Base-by-base conservation (phyloP, 148 eudicot species). In the Nepenthes gracilis region DNA sequence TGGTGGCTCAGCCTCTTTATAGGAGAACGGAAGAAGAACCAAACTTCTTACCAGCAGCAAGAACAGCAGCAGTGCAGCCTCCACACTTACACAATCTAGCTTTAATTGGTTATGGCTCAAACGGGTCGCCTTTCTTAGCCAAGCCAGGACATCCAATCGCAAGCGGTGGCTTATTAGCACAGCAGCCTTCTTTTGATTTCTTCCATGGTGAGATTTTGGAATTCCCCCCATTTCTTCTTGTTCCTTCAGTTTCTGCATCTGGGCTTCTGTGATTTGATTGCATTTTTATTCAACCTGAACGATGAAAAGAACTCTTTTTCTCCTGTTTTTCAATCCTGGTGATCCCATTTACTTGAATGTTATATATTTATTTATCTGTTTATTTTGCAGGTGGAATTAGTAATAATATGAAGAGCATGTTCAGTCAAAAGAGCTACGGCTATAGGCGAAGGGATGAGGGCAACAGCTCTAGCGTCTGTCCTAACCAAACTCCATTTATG, bases 121-220 rank as follows among this genome's bases (percentile, higher is more conserved):
- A 4, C 8, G 45, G 45, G 45, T 40, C 45, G 8, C 4, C 45
- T 8, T 49, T 49, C 15, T 5, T 49, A 10, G 53, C 53, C 15
- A 11, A 49, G 11, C 10, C 10, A 5, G 53, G 6, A 11, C 15
- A 2, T 0, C 53, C 53, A 11, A 49, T 49, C 12, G 6, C 53
- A 49, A 49, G 38, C 34, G 61, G 65, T 53, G 58, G 48, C 8
- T 63, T 66, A 59, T 55, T 36, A 61, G 58, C 57, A 36, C 63
- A 67, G 13, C 72, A 43, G 15, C 14, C 70, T 55, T 62, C 73
- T 51, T 62, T 74, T 53, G 71, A 68, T 40, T 74, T 71, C 74
- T 62, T 71, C 32, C 56, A 73, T 64, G 78, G 78, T 78, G 48
- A 9, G 68, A 65, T 6, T 12, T 53, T 14, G 45, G n/a, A 6